A percentile compares a stretch with the other conserved stretches of the same genome.
Evolutionary conservation across 2,329 filamentous ascomycete genomes (phyloP).

Genomic region (Triangularia setosa): DNA sequence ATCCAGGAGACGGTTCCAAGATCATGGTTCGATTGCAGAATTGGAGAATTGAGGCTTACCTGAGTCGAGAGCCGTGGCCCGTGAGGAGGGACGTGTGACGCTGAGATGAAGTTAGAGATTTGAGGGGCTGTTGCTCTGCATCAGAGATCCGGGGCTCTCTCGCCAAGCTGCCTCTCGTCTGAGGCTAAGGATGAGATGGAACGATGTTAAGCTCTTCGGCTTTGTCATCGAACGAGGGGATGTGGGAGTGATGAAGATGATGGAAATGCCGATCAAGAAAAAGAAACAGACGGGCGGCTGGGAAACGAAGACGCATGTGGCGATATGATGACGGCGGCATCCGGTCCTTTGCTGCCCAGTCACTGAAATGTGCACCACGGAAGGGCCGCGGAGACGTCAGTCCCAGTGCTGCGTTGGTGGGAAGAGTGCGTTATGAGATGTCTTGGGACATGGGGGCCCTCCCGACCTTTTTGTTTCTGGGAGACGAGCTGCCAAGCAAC

Average conservation of each 20-base stretch:
- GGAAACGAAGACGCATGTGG: neutral
- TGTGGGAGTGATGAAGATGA: neutral
- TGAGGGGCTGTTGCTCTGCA: neutral
- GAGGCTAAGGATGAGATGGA: neutral
- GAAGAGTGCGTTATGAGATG: neutral
- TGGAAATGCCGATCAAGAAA: slow-evolving; percentile 8
- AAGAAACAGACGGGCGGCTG: neutral
- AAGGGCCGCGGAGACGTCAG: slow-evolving; percentile 9
- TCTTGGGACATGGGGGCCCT: neutral
- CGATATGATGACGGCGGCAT: neutral
- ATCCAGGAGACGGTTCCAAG: neutral
- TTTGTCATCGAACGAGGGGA: neutral
- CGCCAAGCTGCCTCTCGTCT: neutral
- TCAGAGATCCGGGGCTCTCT: neutral
- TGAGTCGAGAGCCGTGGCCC: neutral
- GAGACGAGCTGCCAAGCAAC: neutral
- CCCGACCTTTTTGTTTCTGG: neutral
- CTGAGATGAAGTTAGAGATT: neutral
- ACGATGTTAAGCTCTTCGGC: neutral
- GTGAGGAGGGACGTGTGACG: neutral
- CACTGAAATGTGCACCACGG: neutral
- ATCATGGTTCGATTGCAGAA: neutral
- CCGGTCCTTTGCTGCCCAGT: neutral
- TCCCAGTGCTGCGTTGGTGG: neutral
- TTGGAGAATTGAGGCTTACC: neutral